Conservation (phyloP, 1,284 basidiomycete genomes). For the Earliella scabrosa region DNA sequence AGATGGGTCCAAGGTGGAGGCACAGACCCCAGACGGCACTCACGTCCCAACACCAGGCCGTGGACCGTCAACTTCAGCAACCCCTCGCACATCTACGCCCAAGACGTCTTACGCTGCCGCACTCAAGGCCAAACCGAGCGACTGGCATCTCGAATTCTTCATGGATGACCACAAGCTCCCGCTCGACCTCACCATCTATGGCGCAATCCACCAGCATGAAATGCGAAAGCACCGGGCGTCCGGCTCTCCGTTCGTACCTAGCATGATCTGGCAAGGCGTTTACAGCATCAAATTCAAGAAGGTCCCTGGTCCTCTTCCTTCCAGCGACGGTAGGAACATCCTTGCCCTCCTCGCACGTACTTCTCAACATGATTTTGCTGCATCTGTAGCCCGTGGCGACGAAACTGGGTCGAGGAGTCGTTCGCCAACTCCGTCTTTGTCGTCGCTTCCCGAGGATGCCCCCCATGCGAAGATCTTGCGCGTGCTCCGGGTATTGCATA, state of each 20-base stretch:
- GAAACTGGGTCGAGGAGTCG: conserved; percentile 49
- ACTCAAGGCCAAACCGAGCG: conserved; percentile 87
- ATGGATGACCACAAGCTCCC: conserved; percentile 87
- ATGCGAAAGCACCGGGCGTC: conserved; percentile 62
- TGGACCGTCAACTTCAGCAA: conserved; percentile 37
- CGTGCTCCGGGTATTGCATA: conserved; percentile 87
- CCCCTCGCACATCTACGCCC: conserved; percentile 47
- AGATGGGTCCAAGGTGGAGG: conserved; percentile 92
- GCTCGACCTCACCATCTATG: conserved; percentile 92
- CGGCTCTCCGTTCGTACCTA: conserved; percentile 58
- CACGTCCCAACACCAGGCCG: conserved; percentile 85
- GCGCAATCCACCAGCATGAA: conserved; percentile 91
- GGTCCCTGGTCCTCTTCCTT: conserved; percentile 80
- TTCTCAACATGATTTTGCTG: background rate
- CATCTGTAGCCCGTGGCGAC: conserved; percentile 38
- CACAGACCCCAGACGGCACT: conserved; percentile 95
- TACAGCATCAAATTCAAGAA: conserved; percentile 95
- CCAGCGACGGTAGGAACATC: conserved; percentile 56
- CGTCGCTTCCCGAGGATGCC: conserved; percentile 84
- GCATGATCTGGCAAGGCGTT: conserved; percentile 86
- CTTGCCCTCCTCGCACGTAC: background rate
- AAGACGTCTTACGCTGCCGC: conserved; percentile 91
- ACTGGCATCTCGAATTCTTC: conserved; percentile 97
- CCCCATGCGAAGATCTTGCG: conserved; percentile 91
- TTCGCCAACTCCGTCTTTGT: conserved; percentile 63